Percentiles rank a stretch among this genome's conserved stretches.
These are phyloP conservation scores for Citrullus amarus DNA, from an alignment of 306 rosid species.

Conservation along the genomic window DNA sequence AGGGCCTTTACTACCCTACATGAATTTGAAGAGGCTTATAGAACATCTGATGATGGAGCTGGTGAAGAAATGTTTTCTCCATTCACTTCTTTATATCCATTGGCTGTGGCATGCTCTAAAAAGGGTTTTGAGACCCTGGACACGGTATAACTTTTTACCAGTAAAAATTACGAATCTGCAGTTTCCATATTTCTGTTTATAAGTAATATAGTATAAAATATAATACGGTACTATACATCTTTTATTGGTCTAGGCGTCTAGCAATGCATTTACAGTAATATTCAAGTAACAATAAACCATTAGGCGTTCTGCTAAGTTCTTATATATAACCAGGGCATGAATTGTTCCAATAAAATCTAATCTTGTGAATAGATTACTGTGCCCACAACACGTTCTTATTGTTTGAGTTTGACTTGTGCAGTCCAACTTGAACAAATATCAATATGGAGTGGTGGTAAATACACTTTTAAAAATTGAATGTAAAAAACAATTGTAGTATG, in stretches of 20 bases:
- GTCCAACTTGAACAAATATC: not conserved
- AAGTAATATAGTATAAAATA: not conserved
- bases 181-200: slow-evolving; percentile 1
- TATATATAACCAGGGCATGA: not conserved
- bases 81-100: slow-evolving; percentile 73
- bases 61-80: slow-evolving; percentile 74
- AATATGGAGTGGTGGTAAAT: not conserved
- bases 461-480: not conserved
- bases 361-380: not conserved
- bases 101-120: slow-evolving; percentile 74
- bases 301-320: not conserved
- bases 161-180: slow-evolving; percentile 12
- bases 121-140: slow-evolving; percentile 92
- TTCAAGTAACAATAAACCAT: not conserved
- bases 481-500: not conserved
- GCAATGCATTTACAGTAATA: not conserved
- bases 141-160: slow-evolving; percentile 37
- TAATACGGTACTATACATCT: not conserved
- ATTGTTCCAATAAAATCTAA: not conserved
- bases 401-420: not conserved
- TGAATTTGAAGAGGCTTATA: slow-evolving; percentile 64
- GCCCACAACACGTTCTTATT: not conserved
- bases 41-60: slow-evolving; percentile 39
- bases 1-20: slow-evolving; percentile 62
- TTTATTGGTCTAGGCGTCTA: not conserved